Conservation (phyloP, 208 protist genomes). For the Kentomonas sorsogonicus region DNA sequence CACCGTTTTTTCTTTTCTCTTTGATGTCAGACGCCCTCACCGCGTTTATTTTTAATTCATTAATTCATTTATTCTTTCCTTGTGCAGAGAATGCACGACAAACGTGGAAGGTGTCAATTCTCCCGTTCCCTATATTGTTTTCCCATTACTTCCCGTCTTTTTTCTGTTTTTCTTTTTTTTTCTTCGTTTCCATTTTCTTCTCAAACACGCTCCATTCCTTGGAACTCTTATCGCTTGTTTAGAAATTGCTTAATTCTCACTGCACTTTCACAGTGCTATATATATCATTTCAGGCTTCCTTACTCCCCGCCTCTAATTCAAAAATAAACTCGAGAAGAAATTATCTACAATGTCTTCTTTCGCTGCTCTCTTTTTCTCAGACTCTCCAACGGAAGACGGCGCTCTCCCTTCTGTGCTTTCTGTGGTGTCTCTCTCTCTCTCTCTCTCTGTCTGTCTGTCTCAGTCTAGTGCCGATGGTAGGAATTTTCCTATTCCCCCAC, state of each 20-base stretch:
- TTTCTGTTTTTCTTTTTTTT: conserved; percentile 8
- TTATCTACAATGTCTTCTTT: not conserved
- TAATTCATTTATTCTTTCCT: too few relatives aligned
- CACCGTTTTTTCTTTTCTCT: too few relatives aligned
- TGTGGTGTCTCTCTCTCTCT: not conserved
- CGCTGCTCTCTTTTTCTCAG: conserved; percentile 7
- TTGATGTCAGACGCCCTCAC: too few relatives aligned
- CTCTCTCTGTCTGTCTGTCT: not conserved
- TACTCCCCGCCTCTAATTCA: not conserved
- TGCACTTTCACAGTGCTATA: not conserved
- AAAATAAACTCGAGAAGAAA: not conserved
- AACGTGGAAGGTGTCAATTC: too few relatives aligned
- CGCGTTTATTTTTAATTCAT: not conserved
- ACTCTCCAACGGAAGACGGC: too few relatives aligned
- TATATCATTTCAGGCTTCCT: not conserved
- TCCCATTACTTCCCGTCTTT: too few relatives aligned
- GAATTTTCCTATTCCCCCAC: too few relatives aligned
- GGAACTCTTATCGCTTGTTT: conserved; percentile 7
- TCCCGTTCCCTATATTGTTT: too few relatives aligned
- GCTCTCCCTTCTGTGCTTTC: too few relatives aligned
- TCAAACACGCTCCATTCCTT: not conserved
- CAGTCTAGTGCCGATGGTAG: too few relatives aligned
- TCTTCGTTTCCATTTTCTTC: not conserved
- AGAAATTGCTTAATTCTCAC: not conserved
- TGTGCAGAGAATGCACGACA: too few relatives aligned